Percentiles rank a stretch among this genome's conserved stretches.
Conservation (phyloP, 768 basidiomycete species). For the Trametes cingulata region DNA sequence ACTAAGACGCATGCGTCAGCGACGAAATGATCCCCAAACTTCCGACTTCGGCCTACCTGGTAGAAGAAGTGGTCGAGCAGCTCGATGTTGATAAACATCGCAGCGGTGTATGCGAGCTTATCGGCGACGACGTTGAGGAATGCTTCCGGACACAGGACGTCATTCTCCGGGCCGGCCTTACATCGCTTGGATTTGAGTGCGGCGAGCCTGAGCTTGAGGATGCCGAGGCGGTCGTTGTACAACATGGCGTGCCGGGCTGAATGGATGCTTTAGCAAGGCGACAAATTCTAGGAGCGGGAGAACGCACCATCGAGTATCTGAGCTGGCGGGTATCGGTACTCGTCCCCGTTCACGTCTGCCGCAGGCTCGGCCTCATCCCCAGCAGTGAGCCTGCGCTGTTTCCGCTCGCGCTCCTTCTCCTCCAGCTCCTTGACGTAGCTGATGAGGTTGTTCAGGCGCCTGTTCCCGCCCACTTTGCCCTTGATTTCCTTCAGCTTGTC, state of each 20-base stretch:
- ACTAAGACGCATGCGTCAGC: constrained; percentile 47
- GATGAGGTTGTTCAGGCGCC: constrained; percentile 76
- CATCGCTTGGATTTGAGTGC: constrained; percentile 91
- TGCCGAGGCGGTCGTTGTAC: constrained; percentile 76
- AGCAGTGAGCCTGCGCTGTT: constrained; percentile 48
- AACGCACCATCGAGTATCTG: constrained; percentile 87
- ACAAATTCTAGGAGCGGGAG: background rate
- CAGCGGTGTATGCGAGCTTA: constrained; percentile 92
- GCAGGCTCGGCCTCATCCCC: constrained; percentile 41
- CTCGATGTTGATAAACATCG: constrained; percentile 99
- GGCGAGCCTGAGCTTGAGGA: constrained; percentile 83
- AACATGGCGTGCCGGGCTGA: constrained; percentile 91
- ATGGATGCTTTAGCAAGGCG: background rate
- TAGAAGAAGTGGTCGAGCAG: constrained; percentile 98
- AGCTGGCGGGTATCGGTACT: constrained; percentile 88
- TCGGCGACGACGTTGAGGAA: constrained; percentile 97
- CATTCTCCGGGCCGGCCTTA: constrained; percentile 81
- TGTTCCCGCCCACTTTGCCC: constrained; percentile 83
- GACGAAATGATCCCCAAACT: background rate
- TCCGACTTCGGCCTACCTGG: constrained; percentile 56
- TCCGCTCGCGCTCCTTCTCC: constrained; percentile 68
- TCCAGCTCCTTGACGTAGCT: constrained; percentile 82
- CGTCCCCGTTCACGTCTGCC: constrained; percentile 49
- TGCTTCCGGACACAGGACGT: constrained; percentile 92
- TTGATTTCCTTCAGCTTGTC: constrained; percentile 82